Evolutionary conservation across 352 stramenopile species (phyloP).

Genomic region (Globisporangium recalcitrans): DNA sequence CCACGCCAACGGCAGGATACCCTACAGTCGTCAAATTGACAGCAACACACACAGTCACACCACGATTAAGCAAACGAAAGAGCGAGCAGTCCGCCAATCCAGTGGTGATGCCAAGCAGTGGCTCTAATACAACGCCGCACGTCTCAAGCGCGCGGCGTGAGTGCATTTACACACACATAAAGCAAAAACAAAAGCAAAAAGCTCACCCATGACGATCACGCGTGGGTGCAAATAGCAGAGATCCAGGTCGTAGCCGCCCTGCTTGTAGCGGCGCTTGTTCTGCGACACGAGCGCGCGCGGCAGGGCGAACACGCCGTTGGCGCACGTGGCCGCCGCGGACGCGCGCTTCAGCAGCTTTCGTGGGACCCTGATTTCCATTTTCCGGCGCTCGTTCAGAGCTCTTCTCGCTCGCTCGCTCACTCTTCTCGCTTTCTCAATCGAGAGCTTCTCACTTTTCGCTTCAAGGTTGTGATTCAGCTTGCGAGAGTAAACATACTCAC

Average conservation of each 20-base stretch:
- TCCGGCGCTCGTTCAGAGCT: neutral
- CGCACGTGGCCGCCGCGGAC: conserved; percentile 22
- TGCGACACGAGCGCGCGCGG: conserved; percentile 68
- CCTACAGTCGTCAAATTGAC: conserved; percentile 20
- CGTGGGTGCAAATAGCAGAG: conserved; percentile 70
- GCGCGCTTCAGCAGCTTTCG: neutral
- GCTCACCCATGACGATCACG: conserved; percentile 71
- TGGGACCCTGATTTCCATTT: neutral
- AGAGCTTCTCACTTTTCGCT: neutral
- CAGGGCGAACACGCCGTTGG: conserved; percentile 34
- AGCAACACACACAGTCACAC: neutral
- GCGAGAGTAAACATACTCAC: neutral
- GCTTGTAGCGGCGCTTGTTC: conserved; percentile 64
- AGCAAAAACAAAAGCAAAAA: no score
- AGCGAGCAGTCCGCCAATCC: neutral
- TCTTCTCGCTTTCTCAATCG: neutral
- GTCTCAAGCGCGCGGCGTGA: neutral
- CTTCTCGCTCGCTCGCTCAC: neutral
- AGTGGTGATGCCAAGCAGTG: neutral
- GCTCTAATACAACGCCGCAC: no score
- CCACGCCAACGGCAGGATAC: conserved; percentile 48
- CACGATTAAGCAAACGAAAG: neutral
- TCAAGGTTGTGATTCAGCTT: neutral
- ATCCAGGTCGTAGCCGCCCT: conserved; percentile 62
- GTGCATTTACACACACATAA: no score